These are phyloP conservation scores for Fraxinus xanthoxyloides DNA, from an alignment of 305 asterid genomes.

Conservation along the genomic window DNA sequence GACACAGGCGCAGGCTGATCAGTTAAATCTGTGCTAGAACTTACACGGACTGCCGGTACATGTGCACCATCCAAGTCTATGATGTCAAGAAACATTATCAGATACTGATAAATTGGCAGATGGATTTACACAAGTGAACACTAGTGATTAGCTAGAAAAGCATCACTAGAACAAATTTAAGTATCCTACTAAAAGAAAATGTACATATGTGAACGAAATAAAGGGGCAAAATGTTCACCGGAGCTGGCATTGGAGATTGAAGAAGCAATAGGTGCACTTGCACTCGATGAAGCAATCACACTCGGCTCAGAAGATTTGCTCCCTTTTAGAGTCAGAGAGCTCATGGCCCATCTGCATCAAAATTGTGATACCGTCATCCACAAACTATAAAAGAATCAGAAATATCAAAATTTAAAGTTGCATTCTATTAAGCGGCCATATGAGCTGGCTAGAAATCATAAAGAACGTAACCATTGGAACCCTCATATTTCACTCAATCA, in stretches of 20 bases:
- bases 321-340: conserved; percentile 87
- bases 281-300: conserved; percentile 50
- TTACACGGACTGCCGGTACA: conserved; percentile 46
- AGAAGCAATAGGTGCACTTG: conserved; percentile 54
- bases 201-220: background rate
- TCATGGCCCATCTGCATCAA: conserved; percentile 97
- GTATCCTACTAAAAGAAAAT: background rate
- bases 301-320: conserved; percentile 79
- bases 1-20: conserved; percentile 59
- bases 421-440: background rate
- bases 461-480: background rate
- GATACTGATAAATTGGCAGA: conserved; percentile 2
- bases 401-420: background rate
- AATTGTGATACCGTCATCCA: background rate
- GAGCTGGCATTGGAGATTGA: conserved; percentile 59
- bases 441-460: background rate
- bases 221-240: conserved; percentile 38
- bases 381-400: background rate
- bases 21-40: conserved; percentile 48
- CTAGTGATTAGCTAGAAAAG: background rate
- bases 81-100: conserved; percentile 31
- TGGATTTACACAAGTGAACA: conserved; percentile 10
- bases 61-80: conserved; percentile 47
- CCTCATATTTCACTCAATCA: background rate
- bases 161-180: background rate